Evolutionary conservation across 169 alveolate species (phyloP).

Genomic region (Babesia sp.): DNA sequence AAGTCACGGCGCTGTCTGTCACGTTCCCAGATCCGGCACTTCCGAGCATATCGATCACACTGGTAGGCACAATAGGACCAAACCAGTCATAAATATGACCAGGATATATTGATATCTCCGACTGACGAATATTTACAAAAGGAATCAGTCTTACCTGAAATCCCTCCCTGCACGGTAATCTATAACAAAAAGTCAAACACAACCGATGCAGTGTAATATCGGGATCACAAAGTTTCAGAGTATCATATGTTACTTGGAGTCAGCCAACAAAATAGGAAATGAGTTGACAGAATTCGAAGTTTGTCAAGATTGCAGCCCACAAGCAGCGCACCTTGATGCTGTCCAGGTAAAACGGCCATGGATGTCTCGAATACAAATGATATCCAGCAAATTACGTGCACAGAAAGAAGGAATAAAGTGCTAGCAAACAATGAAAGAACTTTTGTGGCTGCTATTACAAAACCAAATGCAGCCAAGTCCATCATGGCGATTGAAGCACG

Average conservation of each 20-base stretch:
- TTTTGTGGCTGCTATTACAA: no score
- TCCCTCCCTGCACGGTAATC: constrained; percentile 42
- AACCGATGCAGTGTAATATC: constrained; percentile 34
- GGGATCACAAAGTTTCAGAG: constrained; percentile 56
- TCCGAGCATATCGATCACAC: constrained; percentile 43
- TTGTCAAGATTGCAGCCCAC: not conserved
- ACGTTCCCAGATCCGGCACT: constrained; percentile 53
- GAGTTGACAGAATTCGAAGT: constrained; percentile 50
- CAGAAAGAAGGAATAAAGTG: no score
- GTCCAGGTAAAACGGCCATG: no score
- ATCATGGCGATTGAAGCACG: no score
- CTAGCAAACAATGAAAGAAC: no score
- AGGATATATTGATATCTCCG: constrained; percentile 42
- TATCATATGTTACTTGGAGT: constrained; percentile 42
- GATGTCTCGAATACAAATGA: no score
- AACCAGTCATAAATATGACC: not conserved
- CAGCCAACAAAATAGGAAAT: constrained; percentile 59
- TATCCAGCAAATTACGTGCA: no score
- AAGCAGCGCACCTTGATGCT: not conserved
- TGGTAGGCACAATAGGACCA: constrained; percentile 26
- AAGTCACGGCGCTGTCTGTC: constrained; percentile 30
- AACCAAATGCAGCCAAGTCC: no score
- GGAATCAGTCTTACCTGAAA: constrained; percentile 33
- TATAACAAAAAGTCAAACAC: not conserved
- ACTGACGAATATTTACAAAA: not conserved